phyloP scores from a whole-genome alignment of 257 asterid genomes.

The Nicotiana sylvestris region DNA sequence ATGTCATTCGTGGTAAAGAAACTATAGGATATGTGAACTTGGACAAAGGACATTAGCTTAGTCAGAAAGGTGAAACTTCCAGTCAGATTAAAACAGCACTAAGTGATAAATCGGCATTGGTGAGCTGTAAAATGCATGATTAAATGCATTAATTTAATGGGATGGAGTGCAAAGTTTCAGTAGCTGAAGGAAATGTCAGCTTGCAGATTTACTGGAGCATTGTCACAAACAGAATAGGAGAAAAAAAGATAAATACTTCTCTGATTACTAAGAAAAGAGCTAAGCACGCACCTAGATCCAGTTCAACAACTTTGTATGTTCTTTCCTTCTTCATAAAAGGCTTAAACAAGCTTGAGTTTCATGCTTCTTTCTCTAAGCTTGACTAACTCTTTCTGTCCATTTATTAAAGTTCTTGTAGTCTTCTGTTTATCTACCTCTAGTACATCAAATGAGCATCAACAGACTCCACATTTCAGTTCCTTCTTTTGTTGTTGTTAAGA shows the following conservation, averaged over 20 bases:
- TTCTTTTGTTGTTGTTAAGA: neutral
- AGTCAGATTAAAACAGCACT: neutral
- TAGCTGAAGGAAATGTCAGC: slow-evolving; percentile 3
- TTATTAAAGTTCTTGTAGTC: neutral
- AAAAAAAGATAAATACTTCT: neutral
- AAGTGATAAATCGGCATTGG: neutral
- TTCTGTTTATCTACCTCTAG: neutral
- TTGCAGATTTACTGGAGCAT: neutral
- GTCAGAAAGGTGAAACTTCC: neutral
- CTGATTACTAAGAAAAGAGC: slow-evolving; percentile 6
- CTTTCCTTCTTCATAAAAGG: neutral
- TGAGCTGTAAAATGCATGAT: neutral
- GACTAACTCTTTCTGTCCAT: neutral
- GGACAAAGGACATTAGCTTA: neutral
- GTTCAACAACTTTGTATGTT: neutral
- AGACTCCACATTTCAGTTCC: slow-evolving; percentile 1
- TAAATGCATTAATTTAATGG: neutral
- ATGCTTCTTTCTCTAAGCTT: neutral
- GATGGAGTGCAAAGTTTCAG: neutral
- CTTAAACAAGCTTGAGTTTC: neutral
- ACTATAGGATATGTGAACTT: neutral
- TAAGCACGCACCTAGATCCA: neutral
- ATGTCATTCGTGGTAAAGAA: neutral
- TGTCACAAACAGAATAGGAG: neutral
- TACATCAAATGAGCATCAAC: neutral